A percentile compares a stretch with the other conserved stretches of the same genome.
phyloP scores from a whole-genome alignment of 176 grass and related monocot genomes.

The Bothriochloa decipiens region DNA sequence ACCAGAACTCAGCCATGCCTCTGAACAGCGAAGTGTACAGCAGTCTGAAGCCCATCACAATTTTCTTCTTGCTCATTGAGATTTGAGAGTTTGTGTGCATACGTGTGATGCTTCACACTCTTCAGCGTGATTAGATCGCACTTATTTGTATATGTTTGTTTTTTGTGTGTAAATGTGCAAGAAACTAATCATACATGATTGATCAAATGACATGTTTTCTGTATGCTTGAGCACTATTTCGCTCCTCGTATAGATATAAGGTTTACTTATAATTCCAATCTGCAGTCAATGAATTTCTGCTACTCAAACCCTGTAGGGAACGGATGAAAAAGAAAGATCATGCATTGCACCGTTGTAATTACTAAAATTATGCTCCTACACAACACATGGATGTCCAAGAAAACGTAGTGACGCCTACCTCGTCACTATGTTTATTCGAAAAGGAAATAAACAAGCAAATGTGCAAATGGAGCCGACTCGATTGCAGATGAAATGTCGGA shows the following conservation, averaged over 20 bases:
- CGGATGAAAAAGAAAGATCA: not conserved
- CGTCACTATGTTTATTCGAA: not conserved
- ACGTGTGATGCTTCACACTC: slow-evolving; percentile 14
- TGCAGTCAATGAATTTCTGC: slow-evolving; percentile 12
- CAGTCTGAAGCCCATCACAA: slow-evolving; percentile 26
- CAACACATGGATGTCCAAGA: not conserved
- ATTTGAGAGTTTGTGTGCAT: slow-evolving; percentile 34
- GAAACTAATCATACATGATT: slow-evolving; percentile 20
- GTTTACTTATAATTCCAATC: not conserved
- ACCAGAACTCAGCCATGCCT: slow-evolving; percentile 21
- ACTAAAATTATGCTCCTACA: not conserved
- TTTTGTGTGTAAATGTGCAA: slow-evolving; percentile 47
- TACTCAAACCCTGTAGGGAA: not conserved
- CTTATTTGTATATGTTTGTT: slow-evolving; percentile 45
- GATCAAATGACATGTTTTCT: slow-evolving; percentile 26
- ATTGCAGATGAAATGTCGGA: not conserved
- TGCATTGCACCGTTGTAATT: not conserved
- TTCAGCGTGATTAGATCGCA: slow-evolving; percentile 11
- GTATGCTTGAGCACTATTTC: not conserved
- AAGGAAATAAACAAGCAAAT: not conserved
- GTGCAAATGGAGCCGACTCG: not conserved
- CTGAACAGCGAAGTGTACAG: slow-evolving; percentile 22
- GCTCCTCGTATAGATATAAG: not conserved
- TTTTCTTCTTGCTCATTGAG: slow-evolving; percentile 34
- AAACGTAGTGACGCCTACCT: not conserved